Evolutionary conservation across 257 asterid genomes (phyloP), one percentile per base, ranked within the genome.

Genomic region (Pogostemon cablin): DNA sequence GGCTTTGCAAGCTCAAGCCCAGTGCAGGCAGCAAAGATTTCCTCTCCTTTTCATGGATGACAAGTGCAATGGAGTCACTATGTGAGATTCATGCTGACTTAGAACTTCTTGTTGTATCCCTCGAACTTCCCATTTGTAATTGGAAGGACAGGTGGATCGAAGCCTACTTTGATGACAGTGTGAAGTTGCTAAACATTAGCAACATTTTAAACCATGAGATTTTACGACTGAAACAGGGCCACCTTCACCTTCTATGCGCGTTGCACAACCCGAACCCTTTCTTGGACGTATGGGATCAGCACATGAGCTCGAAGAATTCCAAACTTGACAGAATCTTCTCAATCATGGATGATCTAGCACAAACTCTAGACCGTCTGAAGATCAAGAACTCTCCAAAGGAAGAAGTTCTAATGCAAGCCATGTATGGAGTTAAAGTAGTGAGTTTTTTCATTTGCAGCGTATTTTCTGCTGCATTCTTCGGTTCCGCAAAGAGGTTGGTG

Each of bases 91-190:
- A 93, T 74, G 75, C 88, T 0, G 98, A 93, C 67, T 81, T 86
- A 40, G 89, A 87, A 77, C 66, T 55, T 58, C 91, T 93, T 5
- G 86, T 89, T 39, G 83, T 96, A 2, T 86, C 86, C 20, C 97
- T 93, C 46, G 96, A 88, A 77, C 87, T 93, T 65, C 98, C 97
- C 1, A 77, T 87, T 10, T 60, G 78, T 40, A 88, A 86, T 78
- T 93, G 98, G 97, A 96, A 90, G 68, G 96, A 88, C 67, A 90
- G 89, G 77, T 93, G 98, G 98, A 79, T 90, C 6, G 96, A 87
- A 58, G 95, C 87, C 2, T 90, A 90, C 80, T 73, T 93, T 71
- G 87, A 85, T 73, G 80, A 84, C 53, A 93, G 96, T 38, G 86
- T 89, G 71, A 89, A 85, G 76, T 78, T 90, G 70, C 79, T 93